Evolutionary conservation across 805 yeast genomes (phyloP).

Genomic region (Yueomyces sp.): DNA sequence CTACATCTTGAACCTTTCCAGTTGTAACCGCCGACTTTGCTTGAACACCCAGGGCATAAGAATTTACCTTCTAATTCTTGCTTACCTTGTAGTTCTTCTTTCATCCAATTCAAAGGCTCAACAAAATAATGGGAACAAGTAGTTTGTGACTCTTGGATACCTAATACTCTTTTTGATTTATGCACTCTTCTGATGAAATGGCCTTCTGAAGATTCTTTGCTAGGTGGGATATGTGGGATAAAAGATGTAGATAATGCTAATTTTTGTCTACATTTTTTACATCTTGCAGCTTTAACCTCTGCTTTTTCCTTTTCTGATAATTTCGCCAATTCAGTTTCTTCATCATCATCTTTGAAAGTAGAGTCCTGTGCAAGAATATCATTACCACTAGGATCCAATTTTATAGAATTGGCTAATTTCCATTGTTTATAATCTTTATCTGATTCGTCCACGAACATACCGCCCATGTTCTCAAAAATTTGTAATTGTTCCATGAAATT

Average conservation of each 20-base stretch:
- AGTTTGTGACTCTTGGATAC: slow-evolving; percentile 40
- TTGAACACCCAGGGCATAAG: slow-evolving; percentile 67
- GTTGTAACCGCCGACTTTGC: slow-evolving; percentile 81
- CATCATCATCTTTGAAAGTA: slow-evolving; percentile 21
- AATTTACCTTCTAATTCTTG: slow-evolving; percentile 82
- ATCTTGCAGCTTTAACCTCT: slow-evolving; percentile 37
- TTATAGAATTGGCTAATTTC: slow-evolving; percentile 25
- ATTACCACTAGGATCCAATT: slow-evolving; percentile 30
- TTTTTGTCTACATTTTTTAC: slow-evolving; percentile 68
- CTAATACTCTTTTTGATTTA: slow-evolving; percentile 45
- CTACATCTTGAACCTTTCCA: slow-evolving; percentile 94
- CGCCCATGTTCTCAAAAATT: slow-evolving; percentile 38
- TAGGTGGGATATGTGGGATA: slow-evolving; percentile 56
- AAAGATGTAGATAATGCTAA: slow-evolving; percentile 53
- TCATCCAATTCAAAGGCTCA: slow-evolving; percentile 93
- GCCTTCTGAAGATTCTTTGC: slow-evolving; percentile 48
- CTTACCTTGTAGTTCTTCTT: slow-evolving; percentile 47
- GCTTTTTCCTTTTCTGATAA: slow-evolving; percentile 16
- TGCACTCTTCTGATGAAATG: slow-evolving; percentile 53
- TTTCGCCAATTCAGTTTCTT: slow-evolving; percentile 11
- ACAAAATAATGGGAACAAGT: slow-evolving; percentile 74
- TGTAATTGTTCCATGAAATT: slow-evolving; percentile 63
- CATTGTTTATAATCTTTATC: slow-evolving; percentile 30
- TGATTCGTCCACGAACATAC: slow-evolving; percentile 17
- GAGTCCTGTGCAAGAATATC: slow-evolving; percentile 18